Evolutionary conservation across 148 eudicot species (phyloP), one percentile per base, ranked within the genome.

Genomic region (Rhododendron henanense): DNA sequence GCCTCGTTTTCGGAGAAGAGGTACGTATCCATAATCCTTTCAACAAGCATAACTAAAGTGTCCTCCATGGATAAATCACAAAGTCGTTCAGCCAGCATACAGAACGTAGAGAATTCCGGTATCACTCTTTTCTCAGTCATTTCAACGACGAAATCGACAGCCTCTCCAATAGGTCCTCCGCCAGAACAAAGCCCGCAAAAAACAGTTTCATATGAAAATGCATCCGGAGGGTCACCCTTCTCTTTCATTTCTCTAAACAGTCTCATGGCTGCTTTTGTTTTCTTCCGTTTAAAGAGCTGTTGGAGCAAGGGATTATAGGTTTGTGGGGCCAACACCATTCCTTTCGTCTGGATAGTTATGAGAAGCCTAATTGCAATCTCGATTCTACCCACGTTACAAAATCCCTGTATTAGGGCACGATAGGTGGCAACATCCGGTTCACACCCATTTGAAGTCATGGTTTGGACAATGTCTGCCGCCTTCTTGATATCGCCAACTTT

Each of bases 61-160:
- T 91, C 96, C 89, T 95, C 99, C 99, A 92, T 97, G 81, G 92
- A 85, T 44, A 95, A 85, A 84, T 98, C 87, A 88, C 92, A 87
- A 74, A 97, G 96, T 86, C 98, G 98, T 83, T 97, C 99, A 65
- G 99, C 99, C 81, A 97, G 89, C 96, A 93, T 93, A 84, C 81
- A 79, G 85, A 97, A 95, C 0, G 95, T 88, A 21, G 94, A 86
- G 84, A 90, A 88, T 55, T 97, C 96, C 0, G 99, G 99, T 21
- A 90, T n/a, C 75, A 81, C 85, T 16, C 98, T 98, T 82, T 88
- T 94, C 67, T 91, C 96, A n/a, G 91, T 86, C 96, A 95, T 91
- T 91, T 94, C 99, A 45, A 85, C 83, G 25, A 91, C 84, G 79
- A 95, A 94, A 87, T 95, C 95, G 10, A 97, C 94, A 78, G 98